A percentile compares a stretch with the other conserved stretches of the same genome.
phyloP scores from a whole-genome alignment of 2,329 filamentous ascomycete species.

The Claviceps capensis region DNA sequence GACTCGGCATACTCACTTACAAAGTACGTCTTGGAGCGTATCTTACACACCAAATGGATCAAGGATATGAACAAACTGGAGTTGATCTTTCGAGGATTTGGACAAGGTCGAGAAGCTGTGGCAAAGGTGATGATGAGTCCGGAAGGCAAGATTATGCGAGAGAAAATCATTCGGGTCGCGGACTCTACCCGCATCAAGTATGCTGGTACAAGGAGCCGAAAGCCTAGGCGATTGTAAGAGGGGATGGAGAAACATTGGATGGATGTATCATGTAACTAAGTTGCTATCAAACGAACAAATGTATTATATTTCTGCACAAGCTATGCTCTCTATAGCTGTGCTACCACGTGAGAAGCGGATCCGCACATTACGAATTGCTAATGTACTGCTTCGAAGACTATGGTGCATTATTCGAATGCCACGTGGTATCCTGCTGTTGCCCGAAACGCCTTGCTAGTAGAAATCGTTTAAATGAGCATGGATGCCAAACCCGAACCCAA shows the following conservation, averaged over 20 bases:
- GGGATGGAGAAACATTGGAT: neutral
- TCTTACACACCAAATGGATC: conserved; percentile 70
- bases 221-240: conserved; percentile 58
- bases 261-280: neutral
- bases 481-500: neutral
- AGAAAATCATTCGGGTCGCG: conserved; percentile 64
- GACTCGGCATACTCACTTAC: conserved; percentile 87
- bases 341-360: neutral
- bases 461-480: neutral
- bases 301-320: conserved; percentile 23
- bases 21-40: conserved; percentile 67
- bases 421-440: conserved; percentile 3
- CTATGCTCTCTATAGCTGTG: conserved; percentile 18
- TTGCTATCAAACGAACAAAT: conserved; percentile 8
- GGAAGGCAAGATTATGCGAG: conserved; percentile 64
- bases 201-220: conserved; percentile 78
- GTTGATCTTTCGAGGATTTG: conserved; percentile 74
- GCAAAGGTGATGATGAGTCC: conserved; percentile 78
- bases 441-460: conserved; percentile 4
- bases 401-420: conserved; percentile 1
- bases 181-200: conserved; percentile 90
- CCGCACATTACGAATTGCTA: neutral
- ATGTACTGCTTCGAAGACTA: neutral
- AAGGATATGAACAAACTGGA: conserved; percentile 65
- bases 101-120: conserved; percentile 73